Evolutionary conservation across 345 rosid genomes (phyloP).

Genomic region (Physaria fendleri): DNA sequence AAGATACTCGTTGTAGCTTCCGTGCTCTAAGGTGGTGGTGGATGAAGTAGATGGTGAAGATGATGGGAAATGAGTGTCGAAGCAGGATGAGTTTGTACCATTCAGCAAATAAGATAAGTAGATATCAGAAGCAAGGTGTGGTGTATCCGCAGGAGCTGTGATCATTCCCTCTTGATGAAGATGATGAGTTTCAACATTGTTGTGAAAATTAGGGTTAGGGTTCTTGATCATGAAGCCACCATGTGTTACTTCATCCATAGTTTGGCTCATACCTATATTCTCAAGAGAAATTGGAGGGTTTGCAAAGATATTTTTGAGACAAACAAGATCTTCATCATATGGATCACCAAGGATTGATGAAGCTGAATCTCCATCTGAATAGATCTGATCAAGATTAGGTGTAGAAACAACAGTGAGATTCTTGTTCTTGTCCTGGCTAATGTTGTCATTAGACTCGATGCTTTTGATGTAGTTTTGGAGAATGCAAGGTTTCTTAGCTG

Average conservation of each 20-base stretch:
- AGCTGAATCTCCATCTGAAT: slow-evolving; percentile 25
- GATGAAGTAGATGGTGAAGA: slow-evolving; percentile 20
- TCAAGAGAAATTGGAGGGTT: slow-evolving; percentile 28
- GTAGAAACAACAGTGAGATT: slow-evolving; percentile 15
- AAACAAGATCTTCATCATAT: slow-evolving; percentile 58
- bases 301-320: slow-evolving; percentile 58
- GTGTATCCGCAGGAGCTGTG: slow-evolving; percentile 3
- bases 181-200: slow-evolving; percentile 1
- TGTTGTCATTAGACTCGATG: slow-evolving; percentile 28
- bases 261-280: slow-evolving; percentile 11
- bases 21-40: slow-evolving; percentile 15
- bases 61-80: slow-evolving; percentile 4
- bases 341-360: slow-evolving; percentile 42
- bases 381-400: slow-evolving; percentile 16
- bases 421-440: slow-evolving; percentile 6
- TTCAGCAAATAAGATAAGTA: slow-evolving; percentile 54
- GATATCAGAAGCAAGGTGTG: slow-evolving; percentile 50
- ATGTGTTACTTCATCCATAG: slow-evolving; percentile 3
- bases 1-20: slow-evolving; percentile 12
- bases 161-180: slow-evolving; percentile 10
- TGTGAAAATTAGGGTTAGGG: slow-evolving; percentile 13
- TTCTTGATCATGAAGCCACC: slow-evolving; percentile 20
- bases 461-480: slow-evolving; percentile 82
- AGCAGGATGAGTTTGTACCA: slow-evolving; percentile 33
- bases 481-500: slow-evolving; percentile 43